Base-by-base conservation (phyloP, 192 early-diverging fungal genomes). In the Paraglomus brasilianum region DNA sequence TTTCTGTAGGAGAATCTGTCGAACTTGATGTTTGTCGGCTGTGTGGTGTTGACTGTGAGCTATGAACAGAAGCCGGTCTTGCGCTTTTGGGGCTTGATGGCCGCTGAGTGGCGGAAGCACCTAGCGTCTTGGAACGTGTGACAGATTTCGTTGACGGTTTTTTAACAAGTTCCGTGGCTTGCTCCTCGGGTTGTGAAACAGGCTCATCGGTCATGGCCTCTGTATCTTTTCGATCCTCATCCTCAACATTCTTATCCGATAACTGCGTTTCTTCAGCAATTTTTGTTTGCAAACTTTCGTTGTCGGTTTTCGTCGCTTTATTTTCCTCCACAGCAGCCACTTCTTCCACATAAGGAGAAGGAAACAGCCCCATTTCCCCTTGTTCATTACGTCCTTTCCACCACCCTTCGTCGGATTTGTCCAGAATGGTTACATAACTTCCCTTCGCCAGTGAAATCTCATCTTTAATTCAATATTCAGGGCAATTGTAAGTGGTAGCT, bases 271-370 rank as follows among this genome's bases (percentile, higher is more conserved):
- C 30, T 30, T 30, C 30, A 30, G 30, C 30, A 1, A 30, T 30
- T 30, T 30, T 3, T 30, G 30, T 30, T 30, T 30, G 30, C 30
- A 30, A 30, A 30, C 30, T 30, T 63, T 63, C 43, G 41, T 14
- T 50, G 8, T 14, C 36, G 0, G 19, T 39, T 50, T 66, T 38
- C 22, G n/a, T 6, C 13, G 5, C 5, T 19, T 5, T 1, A 11
- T 36, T 5, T 0, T 19, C 39, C 57, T 59, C 74, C 15, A 69
- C 65, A 41, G 72, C 64, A 45, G 72, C 78, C 68, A 84, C 70
- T 69, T 83, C 82, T 58, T 78, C 73, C 5, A 86, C 81, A 74
- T 81, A 86, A 44, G 80, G 78, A 21, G 80, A 77, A 22, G 84
- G 84, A 49, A 86, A 86, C 55, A 81, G 63, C 30, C 84, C 84